Percentiles rank a stretch among this genome's conserved stretches.
phyloP scores from a whole-genome alignment of 371 early-diverging fungal species.

The Paraphysoderma sedebokerense region DNA sequence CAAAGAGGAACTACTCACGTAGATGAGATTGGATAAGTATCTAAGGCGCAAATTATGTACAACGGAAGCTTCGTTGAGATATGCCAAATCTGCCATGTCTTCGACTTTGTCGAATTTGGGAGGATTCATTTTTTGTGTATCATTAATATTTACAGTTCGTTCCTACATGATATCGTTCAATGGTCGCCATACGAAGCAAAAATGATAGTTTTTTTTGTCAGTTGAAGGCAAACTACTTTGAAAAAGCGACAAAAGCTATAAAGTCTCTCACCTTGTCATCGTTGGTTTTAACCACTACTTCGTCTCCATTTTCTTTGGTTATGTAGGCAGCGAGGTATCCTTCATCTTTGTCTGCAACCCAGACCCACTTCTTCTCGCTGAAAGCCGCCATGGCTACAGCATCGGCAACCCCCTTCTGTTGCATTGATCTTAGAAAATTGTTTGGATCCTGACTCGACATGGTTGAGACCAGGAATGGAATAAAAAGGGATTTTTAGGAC shows the following conservation, averaged over 20 bases:
- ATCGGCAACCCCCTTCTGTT: conserved; percentile 24
- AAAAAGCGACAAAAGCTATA: not conserved
- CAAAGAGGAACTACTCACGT: conserved; percentile 33
- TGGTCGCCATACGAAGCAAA: not conserved
- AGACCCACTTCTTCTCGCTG: conserved; percentile 84
- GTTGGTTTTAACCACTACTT: conserved; percentile 29
- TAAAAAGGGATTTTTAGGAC: no score
- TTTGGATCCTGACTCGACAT: not conserved
- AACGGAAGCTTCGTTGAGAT: conserved; percentile 97
- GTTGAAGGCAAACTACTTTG: not conserved
- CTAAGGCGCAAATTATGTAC: conserved; percentile 88
- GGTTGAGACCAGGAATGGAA: no score
- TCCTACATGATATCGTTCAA: conserved; percentile 18
- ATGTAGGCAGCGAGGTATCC: conserved; percentile 80
- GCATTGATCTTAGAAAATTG: not conserved
- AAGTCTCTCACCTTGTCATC: conserved; percentile 1
- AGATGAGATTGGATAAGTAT: conserved; percentile 81
- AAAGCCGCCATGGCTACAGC: conserved; percentile 57
- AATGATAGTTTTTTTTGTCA: not conserved
- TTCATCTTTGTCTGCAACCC: conserved; percentile 80
- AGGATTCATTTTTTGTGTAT: conserved; percentile 95
- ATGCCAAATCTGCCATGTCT: conserved; percentile 95
- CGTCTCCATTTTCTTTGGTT: conserved; percentile 45
- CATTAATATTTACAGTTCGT: conserved; percentile 42
- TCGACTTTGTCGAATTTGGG: conserved; percentile 97